A percentile compares a stretch with the other conserved stretches of the same genome.
Evolutionary conservation across 2,329 filamentous ascomycete species (phyloP).

Genomic region (Epichloe sibirici): DNA sequence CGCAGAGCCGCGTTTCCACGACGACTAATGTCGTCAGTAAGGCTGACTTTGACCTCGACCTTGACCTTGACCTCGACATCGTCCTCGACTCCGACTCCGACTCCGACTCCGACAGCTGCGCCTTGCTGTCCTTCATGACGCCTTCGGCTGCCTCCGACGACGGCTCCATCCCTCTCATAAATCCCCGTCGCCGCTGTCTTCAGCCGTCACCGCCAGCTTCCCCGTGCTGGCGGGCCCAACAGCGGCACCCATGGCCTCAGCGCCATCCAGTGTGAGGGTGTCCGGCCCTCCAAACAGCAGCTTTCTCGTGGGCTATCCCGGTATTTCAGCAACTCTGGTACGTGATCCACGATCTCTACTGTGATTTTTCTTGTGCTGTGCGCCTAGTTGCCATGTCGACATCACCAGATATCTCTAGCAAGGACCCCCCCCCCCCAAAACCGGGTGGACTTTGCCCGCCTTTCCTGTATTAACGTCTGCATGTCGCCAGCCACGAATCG

Average conservation of each 20-base stretch:
- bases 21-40: constrained; percentile 2
- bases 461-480: background rate
- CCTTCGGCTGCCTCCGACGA: background rate
- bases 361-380: constrained; percentile 2
- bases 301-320: constrained; percentile 92
- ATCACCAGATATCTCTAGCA: too few relatives aligned
- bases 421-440: too few relatives aligned
- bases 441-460: too few relatives aligned
- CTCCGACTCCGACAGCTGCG: background rate
- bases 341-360: constrained; percentile 26
- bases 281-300: constrained; percentile 94
- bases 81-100: background rate
- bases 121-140: background rate
- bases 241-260: constrained; percentile 20
- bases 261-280: constrained; percentile 60
- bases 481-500: constrained; percentile 67
- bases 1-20: background rate
- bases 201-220: constrained; percentile 4
- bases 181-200: background rate
- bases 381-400: too few relatives aligned
- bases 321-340: constrained; percentile 94
- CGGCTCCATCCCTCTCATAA: background rate
- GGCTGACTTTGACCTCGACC: background rate
- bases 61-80: background rate
- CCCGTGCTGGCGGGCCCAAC: constrained; percentile 7